Conservation (phyloP, 1,284 basidiomycete genomes). For the Leccinum ponderosum region DNA sequence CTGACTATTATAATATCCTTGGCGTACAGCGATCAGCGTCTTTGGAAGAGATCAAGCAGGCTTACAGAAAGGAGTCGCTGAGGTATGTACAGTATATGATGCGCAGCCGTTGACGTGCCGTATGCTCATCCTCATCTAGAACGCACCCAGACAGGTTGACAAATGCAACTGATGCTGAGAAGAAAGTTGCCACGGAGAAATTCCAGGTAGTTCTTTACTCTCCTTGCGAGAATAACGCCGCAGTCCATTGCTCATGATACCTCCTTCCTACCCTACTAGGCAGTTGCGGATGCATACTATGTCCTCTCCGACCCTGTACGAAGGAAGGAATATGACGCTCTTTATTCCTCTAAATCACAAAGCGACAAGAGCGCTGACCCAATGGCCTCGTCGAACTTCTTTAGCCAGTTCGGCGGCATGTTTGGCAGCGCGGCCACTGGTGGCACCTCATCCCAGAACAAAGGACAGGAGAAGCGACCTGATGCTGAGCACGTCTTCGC, state of each 20-base stretch:
- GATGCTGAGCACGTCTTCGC: conserved; percentile 83
- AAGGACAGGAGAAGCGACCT: conserved; percentile 51
- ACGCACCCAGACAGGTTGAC: conserved; percentile 89
- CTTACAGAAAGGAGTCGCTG: conserved; percentile 82
- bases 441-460: conserved; percentile 31
- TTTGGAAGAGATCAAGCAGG: conserved; percentile 73
- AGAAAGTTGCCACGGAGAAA: conserved; percentile 73
- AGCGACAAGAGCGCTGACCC: conserved; percentile 61
- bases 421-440: conserved; percentile 46
- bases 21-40: conserved; percentile 59
- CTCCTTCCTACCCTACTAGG: conserved; percentile 41
- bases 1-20: conserved; percentile 76
- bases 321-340: conserved; percentile 78
- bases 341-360: conserved; percentile 55
- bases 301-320: conserved; percentile 85
- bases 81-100: conserved; percentile 36
- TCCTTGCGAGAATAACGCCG: neutral
- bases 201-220: conserved; percentile 62
- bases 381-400: conserved; percentile 71
- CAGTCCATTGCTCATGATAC: neutral
- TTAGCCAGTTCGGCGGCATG: conserved; percentile 73
- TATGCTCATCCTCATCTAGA: conserved; percentile 38
- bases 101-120: conserved; percentile 6
- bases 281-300: conserved; percentile 95
- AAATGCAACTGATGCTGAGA: conserved; percentile 74